phyloP scores from a whole-genome alignment of 192 early-diverging fungal genomes.

The Umbelopsis sp. region DNA sequence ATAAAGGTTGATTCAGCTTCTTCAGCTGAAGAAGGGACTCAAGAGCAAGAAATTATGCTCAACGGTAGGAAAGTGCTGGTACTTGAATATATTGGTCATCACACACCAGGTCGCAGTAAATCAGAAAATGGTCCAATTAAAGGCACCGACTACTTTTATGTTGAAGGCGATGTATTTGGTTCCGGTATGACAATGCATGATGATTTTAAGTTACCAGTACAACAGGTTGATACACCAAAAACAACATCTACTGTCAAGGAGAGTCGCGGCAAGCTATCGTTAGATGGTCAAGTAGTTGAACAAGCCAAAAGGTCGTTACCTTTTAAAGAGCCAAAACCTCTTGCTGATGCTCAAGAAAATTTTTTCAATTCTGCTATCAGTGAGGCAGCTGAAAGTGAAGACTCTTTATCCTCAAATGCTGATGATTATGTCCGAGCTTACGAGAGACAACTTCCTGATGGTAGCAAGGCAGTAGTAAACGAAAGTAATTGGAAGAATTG shows the following conservation, averaged over 20 bases:
- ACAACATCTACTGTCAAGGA: background rate
- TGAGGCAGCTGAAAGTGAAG: background rate
- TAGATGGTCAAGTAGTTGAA: background rate
- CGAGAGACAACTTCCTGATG: background rate
- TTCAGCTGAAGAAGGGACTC: background rate
- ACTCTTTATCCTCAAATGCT: background rate
- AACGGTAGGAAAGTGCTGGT: background rate
- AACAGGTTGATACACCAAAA: background rate
- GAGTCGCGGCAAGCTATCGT: background rate
- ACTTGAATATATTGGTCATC: constrained; percentile 8
- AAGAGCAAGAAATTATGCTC: background rate
- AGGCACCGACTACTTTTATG: background rate
- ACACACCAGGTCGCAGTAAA: constrained; percentile 8
- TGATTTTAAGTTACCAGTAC: background rate
- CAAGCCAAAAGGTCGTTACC: background rate
- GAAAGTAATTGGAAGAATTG: constrained; percentile 46
- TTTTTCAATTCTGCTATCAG: background rate
- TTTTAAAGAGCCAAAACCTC: background rate
- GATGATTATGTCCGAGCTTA: background rate
- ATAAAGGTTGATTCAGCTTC: background rate
- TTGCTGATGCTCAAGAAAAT: background rate
- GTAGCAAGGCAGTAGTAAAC: background rate
- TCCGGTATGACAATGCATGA: background rate
- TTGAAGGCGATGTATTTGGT: constrained; percentile 16
- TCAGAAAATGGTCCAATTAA: background rate